Percentiles rank a stretch among this genome's conserved stretches.
Conservation (phyloP, 768 basidiomycete species). For the Favolaschia claudopus region DNA sequence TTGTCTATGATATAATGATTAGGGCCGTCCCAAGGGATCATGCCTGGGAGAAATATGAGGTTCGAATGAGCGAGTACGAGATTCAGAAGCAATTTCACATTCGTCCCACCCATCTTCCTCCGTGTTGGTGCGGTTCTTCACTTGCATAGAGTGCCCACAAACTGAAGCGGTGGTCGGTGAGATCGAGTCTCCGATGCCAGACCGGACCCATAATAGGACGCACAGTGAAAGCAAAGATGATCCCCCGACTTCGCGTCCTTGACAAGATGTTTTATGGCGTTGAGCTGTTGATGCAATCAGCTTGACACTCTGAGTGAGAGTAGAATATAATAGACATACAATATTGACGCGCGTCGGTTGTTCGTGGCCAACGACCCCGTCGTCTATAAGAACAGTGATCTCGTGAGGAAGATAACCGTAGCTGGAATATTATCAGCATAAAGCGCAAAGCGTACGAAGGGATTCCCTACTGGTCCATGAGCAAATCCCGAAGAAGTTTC, state of each 20-base stretch:
- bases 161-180: constrained; percentile 39
- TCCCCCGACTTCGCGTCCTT: constrained; percentile 53
- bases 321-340: constrained; percentile 40
- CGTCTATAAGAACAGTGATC: constrained; percentile 55
- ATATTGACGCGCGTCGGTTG: constrained; percentile 55
- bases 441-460: too few species aligned
- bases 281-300: constrained; percentile 38
- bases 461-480: too few species aligned
- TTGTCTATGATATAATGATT: background rate
- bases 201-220: constrained; percentile 19
- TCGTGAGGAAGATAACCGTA: too few species aligned
- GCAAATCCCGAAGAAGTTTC: too few species aligned
- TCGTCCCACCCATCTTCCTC: constrained; percentile 49
- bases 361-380: constrained; percentile 33
- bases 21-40: constrained; percentile 7
- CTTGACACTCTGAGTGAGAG: background rate
- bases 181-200: background rate
- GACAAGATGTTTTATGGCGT: constrained; percentile 52
- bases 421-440: too few species aligned
- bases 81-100: constrained; percentile 36
- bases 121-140: constrained; percentile 35
- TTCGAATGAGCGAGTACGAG: too few species aligned
- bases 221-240: constrained; percentile 65
- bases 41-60: background rate
- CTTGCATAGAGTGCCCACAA: constrained; percentile 48